A percentile compares a stretch with the other conserved stretches of the same genome.
phyloP scores from a whole-genome alignment of 2,329 filamentous ascomycete genomes.

The Pseudogymnoascus sp. region DNA sequence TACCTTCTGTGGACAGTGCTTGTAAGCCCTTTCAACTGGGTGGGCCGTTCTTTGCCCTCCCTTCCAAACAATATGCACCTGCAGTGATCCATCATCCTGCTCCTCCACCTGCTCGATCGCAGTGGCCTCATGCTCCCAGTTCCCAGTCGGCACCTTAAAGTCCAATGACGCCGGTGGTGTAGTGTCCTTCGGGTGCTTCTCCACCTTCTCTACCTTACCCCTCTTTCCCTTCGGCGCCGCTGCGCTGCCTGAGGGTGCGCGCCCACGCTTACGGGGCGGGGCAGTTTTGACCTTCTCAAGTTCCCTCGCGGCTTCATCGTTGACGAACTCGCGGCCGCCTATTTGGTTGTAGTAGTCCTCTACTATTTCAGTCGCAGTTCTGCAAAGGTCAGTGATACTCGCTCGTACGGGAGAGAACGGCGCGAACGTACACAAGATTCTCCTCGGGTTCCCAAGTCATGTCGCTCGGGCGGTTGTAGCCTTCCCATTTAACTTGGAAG shows the following conservation, averaged over 20 bases:
- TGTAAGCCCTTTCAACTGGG: conserved; percentile 60
- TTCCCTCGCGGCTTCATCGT: conserved; percentile 40
- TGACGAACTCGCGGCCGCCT: conserved; percentile 56
- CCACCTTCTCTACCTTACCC: conserved; percentile 26
- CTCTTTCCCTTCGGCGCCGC: neutral
- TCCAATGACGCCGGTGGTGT: conserved; percentile 43
- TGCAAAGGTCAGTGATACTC: neutral
- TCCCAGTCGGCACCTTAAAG: conserved; percentile 65
- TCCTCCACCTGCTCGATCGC: conserved; percentile 63
- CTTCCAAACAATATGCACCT: conserved; percentile 69
- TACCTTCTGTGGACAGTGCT: conserved; percentile 74
- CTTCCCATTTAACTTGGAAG: conserved; percentile 77
- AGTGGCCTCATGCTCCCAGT: conserved; percentile 69
- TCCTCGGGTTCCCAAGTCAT: conserved; percentile 74
- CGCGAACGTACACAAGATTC: conserved; percentile 49
- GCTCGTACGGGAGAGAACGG: neutral
- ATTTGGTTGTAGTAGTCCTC: conserved; percentile 56
- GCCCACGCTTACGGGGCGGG: neutral
- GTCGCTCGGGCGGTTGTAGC: conserved; percentile 64
- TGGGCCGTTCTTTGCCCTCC: conserved; percentile 70
- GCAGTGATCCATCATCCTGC: conserved; percentile 54
- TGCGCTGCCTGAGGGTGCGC: neutral
- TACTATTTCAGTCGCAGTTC: conserved; percentile 53
- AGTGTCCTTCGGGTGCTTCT: conserved; percentile 40
- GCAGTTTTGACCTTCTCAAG: conserved; percentile 23